These are phyloP conservation scores for Rosa hybrid DNA, from an alignment of 331 rosid genomes.

Conservation along the genomic window DNA sequence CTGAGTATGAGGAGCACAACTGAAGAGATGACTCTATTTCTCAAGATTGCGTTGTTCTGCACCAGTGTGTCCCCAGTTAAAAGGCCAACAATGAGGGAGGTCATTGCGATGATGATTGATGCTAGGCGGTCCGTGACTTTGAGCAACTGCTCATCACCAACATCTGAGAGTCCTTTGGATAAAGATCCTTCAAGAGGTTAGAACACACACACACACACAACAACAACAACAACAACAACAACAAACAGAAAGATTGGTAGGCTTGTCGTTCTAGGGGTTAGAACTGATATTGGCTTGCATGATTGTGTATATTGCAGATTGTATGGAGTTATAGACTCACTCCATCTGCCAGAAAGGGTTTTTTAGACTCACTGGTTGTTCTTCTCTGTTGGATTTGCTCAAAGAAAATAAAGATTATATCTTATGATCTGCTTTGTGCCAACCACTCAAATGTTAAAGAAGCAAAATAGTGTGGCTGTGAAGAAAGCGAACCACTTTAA, in stretches of 20 bases:
- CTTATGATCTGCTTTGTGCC: not conserved
- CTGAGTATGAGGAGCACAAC: constrained; percentile 40
- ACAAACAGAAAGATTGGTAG: not conserved
- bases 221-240: no score
- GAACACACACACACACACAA: constrained; percentile 16
- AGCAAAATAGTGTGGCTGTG: not conserved
- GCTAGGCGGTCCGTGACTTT: constrained; percentile 57
- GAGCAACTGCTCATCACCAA: constrained; percentile 55
- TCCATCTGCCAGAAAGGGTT: constrained; percentile 2
- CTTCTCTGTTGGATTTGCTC: constrained; percentile 11
- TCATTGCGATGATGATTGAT: constrained; percentile 73
- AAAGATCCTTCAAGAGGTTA: constrained; percentile 59
- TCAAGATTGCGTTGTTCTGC: constrained; percentile 75
- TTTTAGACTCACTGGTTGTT: not conserved
- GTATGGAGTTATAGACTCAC: not conserved
- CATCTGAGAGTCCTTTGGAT: constrained; percentile 65
- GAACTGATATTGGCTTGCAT: constrained; percentile 9
- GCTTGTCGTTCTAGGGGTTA: not conserved
- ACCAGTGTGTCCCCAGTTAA: constrained; percentile 67
- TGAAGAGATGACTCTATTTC: constrained; percentile 72
- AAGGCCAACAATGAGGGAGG: constrained; percentile 86
- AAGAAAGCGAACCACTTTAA: not conserved
- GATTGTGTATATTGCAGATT: constrained; percentile 5
- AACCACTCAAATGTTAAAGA: constrained; percentile 11
- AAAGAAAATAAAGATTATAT: constrained; percentile 18